These are phyloP conservation scores for Erysimum cheiri DNA, from an alignment of 441 rosid species.

Conservation along the genomic window DNA sequence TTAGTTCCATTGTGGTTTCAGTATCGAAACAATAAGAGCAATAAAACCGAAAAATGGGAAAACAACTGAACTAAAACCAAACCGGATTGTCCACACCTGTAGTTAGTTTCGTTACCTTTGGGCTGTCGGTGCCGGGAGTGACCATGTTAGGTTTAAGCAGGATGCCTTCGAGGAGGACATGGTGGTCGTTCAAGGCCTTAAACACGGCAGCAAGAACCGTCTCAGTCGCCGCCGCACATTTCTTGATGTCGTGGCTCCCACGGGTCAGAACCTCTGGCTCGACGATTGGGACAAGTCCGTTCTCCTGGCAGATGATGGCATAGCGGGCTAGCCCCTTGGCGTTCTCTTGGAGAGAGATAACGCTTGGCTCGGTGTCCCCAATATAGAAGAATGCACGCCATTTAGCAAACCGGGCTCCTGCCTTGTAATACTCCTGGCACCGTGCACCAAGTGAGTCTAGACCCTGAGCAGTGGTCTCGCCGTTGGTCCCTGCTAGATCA, in stretches of 20 bases:
- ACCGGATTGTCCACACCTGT: neutral
- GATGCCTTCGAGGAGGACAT: slow-evolving; percentile 94
- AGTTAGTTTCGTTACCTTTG: slow-evolving; percentile 60
- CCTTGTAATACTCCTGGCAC: slow-evolving; percentile 88
- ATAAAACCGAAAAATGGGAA: neutral
- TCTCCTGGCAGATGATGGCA: slow-evolving; percentile 93
- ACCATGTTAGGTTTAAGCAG: slow-evolving; percentile 97
- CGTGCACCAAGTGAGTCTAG: slow-evolving; percentile 80
- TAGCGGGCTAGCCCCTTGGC: slow-evolving; percentile 95
- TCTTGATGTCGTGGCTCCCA: slow-evolving; percentile 77
- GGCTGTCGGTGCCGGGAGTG: slow-evolving; percentile 88
- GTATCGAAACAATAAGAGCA: neutral
- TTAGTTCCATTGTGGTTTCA: neutral
- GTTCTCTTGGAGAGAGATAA: slow-evolving; percentile 80
- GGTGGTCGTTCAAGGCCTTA: slow-evolving; percentile 93
- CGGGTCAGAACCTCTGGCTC: slow-evolving; percentile 92
- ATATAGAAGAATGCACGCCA: slow-evolving; percentile 96
- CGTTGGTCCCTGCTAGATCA: slow-evolving; percentile 82
- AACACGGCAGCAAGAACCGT: slow-evolving; percentile 86
- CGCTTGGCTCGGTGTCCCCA: slow-evolving; percentile 81
- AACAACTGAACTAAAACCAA: slow-evolving; percentile 1
- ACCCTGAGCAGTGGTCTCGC: slow-evolving; percentile 96
- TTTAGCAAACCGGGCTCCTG: slow-evolving; percentile 90
- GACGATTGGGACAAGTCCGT: slow-evolving; percentile 90
- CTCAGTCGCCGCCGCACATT: slow-evolving; percentile 88